phyloP scores from a whole-genome alignment of 306 rosid species.

The Mimosa pudica region DNA sequence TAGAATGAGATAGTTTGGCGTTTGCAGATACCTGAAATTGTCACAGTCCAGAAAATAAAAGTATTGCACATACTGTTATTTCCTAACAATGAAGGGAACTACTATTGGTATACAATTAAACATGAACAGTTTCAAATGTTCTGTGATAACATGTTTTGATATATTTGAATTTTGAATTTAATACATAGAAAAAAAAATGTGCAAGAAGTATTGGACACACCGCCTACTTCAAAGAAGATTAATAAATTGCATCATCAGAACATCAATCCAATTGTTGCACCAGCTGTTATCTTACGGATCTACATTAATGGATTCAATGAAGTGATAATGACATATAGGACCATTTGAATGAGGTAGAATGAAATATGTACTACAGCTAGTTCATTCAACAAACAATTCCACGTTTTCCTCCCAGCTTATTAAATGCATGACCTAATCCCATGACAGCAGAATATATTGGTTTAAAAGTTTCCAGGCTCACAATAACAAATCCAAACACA shows the following conservation, averaged over 20 bases:
- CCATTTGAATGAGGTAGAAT: not conserved
- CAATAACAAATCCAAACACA: not conserved
- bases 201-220: not conserved
- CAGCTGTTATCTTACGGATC: not conserved
- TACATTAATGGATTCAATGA: not conserved
- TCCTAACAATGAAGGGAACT: not conserved
- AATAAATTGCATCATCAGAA: not conserved
- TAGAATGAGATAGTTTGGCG: no score
- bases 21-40: not conserved
- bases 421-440: not conserved
- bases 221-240: not conserved
- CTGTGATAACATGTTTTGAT: not conserved
- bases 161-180: not conserved
- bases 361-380: not conserved
- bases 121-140: not conserved
- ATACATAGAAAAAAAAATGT: not conserved
- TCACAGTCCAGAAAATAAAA: not conserved
- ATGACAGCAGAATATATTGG: not conserved
- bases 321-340: not conserved
- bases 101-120: not conserved
- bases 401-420: not conserved
- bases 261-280: not conserved
- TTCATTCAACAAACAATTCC: not conserved
- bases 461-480: not conserved
- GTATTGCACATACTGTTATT: not conserved